These are phyloP conservation scores for Suhomyces taliae DNA, from an alignment of 1,139 yeast genomes.

Conservation along the genomic window DNA sequence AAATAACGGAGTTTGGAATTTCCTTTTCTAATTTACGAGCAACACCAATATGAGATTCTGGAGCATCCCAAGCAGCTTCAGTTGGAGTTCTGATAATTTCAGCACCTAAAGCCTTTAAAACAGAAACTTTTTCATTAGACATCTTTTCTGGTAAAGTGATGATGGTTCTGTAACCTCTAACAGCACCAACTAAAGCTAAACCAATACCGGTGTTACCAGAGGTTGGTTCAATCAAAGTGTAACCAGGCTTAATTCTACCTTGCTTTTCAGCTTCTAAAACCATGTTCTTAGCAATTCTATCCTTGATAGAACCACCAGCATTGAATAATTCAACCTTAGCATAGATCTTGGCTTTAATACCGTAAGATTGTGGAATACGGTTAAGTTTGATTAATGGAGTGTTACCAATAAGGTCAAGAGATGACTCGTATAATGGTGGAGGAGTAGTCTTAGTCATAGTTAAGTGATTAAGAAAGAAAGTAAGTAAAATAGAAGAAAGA, in stretches of 20 bases:
- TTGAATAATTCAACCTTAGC: constrained; percentile 68
- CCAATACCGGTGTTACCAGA: constrained; percentile 92
- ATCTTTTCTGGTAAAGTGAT: constrained; percentile 89
- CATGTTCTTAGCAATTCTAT: constrained; percentile 65
- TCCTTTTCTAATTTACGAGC: constrained; percentile 80
- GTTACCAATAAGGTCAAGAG: constrained; percentile 73
- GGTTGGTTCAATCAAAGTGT: constrained; percentile 86
- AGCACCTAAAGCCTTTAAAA: constrained; percentile 85
- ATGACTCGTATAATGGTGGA: constrained; percentile 40
- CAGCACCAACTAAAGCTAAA: constrained; percentile 83
- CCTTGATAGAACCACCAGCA: constrained; percentile 72
- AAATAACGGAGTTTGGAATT: constrained; percentile 81
- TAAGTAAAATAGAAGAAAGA: not conserved
- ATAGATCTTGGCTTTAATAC: constrained; percentile 62
- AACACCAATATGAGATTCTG: constrained; percentile 89
- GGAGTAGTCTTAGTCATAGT: constrained; percentile 13
- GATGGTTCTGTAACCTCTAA: constrained; percentile 82
- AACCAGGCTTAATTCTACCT: constrained; percentile 82
- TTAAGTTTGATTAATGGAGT: constrained; percentile 77
- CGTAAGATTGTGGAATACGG: constrained; percentile 73
- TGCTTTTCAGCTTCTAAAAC: constrained; percentile 79
- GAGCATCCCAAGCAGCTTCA: constrained; percentile 92
- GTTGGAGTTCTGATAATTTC: constrained; percentile 91
- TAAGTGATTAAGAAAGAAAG: not conserved
- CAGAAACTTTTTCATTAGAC: constrained; percentile 90